Conservation (phyloP, 768 basidiomycete genomes). For the Cyclocybe cylindracea region DNA sequence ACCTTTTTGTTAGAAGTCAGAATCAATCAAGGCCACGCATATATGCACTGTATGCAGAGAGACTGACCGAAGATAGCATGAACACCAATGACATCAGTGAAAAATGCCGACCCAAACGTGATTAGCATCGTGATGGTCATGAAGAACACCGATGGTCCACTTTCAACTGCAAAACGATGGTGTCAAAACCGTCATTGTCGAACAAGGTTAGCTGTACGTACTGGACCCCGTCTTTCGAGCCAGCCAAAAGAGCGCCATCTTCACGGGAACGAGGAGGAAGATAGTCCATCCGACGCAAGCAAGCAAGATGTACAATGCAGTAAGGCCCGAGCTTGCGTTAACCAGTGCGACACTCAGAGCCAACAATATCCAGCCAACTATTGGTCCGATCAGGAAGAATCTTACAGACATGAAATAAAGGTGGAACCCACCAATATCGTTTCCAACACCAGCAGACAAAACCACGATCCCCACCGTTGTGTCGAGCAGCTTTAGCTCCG, state of each 20-base stretch:
- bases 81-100: slow-evolving; percentile 92
- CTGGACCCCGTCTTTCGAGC: slow-evolving; percentile 78
- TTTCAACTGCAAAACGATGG: slow-evolving; percentile 45
- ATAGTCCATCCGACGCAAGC: slow-evolving; percentile 79
- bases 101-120: slow-evolving; percentile 85
- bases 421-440: slow-evolving; percentile 59
- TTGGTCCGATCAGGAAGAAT: background rate
- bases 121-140: slow-evolving; percentile 84
- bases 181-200: background rate
- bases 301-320: slow-evolving; percentile 84
- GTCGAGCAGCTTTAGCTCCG: slow-evolving; percentile 88
- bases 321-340: slow-evolving; percentile 81
- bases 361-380: slow-evolving; percentile 83
- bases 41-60: background rate
- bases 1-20: slow-evolving; percentile 33
- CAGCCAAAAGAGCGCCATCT: slow-evolving; percentile 63
- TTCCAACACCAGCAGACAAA: slow-evolving; percentile 89
- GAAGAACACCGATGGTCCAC: slow-evolving; percentile 84
- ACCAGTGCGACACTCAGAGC: slow-evolving; percentile 92
- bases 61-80: slow-evolving; percentile 83
- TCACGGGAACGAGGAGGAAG: slow-evolving; percentile 71
- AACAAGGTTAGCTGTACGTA: slow-evolving; percentile 24
- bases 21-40: background rate
- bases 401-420: background rate
- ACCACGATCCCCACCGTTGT: slow-evolving; percentile 93